phyloP scores from a whole-genome alignment of 2,329 filamentous ascomycete species.

The Westerdykella sp. region DNA sequence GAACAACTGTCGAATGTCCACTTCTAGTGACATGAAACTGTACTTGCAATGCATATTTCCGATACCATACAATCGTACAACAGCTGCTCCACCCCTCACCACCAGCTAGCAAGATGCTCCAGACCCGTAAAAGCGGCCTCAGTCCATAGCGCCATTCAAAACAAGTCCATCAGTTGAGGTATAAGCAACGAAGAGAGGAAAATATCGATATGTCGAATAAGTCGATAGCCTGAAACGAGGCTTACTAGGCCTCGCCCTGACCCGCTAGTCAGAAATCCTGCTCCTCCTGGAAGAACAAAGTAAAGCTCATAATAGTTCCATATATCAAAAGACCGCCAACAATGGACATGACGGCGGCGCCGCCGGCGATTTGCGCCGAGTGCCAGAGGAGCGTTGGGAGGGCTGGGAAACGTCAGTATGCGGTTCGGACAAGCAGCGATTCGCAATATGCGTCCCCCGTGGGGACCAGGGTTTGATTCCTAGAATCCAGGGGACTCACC shows the following conservation, averaged over 20 bases:
- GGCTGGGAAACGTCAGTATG: conserved; percentile 49
- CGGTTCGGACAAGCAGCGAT: background rate
- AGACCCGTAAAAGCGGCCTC: no score
- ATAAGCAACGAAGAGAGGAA: no score
- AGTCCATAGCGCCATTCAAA: no score
- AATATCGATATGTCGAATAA: no score
- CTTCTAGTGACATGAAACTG: background rate
- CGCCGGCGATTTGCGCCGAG: conserved; percentile 69
- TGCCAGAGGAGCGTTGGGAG: conserved; percentile 85
- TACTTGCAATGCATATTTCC: background rate
- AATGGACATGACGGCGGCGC: conserved; percentile 94
- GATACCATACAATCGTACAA: background rate
- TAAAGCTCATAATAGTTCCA: conserved; percentile 95
- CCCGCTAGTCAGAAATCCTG: conserved; percentile 69
- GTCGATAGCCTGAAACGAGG: no score
- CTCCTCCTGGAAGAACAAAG: conserved; percentile 97
- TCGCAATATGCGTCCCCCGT: background rate
- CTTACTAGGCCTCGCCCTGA: conserved; percentile 9
- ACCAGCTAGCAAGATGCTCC: no score
- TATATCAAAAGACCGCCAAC: conserved; percentile 91
- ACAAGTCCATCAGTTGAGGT: no score
- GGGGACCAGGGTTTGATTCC: background rate
- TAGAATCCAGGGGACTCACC: conserved; percentile 53
- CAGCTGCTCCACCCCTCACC: background rate
- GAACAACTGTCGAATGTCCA: background rate